Evolutionary conservation across 129 eudicot species (phyloP).

Genomic region (Pseudognaphalium luteoalbum): DNA sequence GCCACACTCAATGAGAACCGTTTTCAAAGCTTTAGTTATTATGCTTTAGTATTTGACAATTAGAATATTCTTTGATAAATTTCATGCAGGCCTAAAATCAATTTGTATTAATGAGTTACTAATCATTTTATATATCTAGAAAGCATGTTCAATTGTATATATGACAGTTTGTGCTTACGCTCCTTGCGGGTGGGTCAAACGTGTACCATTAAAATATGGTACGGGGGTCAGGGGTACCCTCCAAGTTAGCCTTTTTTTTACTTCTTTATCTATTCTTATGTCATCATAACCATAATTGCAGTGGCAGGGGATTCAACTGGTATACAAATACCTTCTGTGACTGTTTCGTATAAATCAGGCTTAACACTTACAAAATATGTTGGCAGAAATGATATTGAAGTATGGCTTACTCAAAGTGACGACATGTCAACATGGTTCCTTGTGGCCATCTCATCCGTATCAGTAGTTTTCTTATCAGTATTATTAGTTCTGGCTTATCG

Average conservation of each 20-base stretch:
- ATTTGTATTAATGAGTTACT: too few species aligned
- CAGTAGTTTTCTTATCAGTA: constrained; percentile 66
- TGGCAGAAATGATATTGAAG: constrained; percentile 33
- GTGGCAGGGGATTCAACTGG: constrained; percentile 74
- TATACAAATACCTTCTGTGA: constrained; percentile 46
- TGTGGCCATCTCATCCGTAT: constrained; percentile 49
- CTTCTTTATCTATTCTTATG: too few species aligned
- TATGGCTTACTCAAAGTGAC: constrained; percentile 56
- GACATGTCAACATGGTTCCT: constrained; percentile 73
- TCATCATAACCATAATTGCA: constrained; percentile 27
- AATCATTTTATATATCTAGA: too few species aligned
- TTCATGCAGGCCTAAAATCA: too few species aligned
- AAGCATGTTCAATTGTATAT: background rate
- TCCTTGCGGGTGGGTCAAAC: too few species aligned
- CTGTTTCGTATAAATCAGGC: constrained; percentile 53
- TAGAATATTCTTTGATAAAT: too few species aligned
- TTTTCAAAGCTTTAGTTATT: too few species aligned
- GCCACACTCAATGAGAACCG: too few species aligned
- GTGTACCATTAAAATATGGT: too few species aligned
- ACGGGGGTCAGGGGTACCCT: too few species aligned
- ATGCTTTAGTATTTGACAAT: too few species aligned
- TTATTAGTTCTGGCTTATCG: constrained; percentile 56
- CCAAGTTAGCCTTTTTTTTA: too few species aligned
- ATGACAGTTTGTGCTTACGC: background rate
- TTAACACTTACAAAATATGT: constrained; percentile 46